phyloP scores from a whole-genome alignment of 768 basidiomycete genomes.

The Mycena leptocephala region DNA sequence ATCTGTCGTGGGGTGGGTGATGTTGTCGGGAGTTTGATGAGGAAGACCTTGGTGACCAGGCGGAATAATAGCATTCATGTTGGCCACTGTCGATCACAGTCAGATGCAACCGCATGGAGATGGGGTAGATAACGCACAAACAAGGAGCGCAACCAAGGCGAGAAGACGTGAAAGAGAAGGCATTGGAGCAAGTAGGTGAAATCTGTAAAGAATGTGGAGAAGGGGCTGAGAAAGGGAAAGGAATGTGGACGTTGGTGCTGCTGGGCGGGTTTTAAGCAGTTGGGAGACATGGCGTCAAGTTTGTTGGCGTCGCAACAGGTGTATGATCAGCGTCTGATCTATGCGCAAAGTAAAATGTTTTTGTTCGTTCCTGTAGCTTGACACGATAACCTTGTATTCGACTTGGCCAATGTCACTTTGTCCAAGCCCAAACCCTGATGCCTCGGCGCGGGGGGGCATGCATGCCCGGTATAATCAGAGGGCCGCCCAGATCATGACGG shows the following conservation, averaged over 20 bases:
- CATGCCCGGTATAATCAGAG: not conserved
- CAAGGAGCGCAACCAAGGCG: too few species aligned
- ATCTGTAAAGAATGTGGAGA: not conserved
- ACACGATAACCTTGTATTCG: slow-evolving; percentile 19
- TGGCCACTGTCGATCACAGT: slow-evolving; percentile 31
- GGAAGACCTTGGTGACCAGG: slow-evolving; percentile 42
- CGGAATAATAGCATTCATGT: slow-evolving; percentile 41
- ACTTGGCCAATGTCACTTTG: slow-evolving; percentile 16
- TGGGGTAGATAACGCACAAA: slow-evolving; percentile 13
- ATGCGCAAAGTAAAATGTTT: not conserved
- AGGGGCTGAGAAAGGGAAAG: too few species aligned
- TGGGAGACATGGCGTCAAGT: not conserved
- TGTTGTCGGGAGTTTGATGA: slow-evolving; percentile 35
- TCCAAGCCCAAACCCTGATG: not conserved
- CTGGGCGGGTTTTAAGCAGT: not conserved
- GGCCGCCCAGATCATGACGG: not conserved
- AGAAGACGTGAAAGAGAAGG: slow-evolving; percentile 26
- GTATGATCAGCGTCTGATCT: not conserved
- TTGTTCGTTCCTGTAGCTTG: slow-evolving; percentile 29
- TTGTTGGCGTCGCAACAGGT: not conserved
- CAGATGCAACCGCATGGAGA: not conserved
- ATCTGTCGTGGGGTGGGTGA: slow-evolving; percentile 30
- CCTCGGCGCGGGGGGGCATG: not conserved
- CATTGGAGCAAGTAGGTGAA: slow-evolving; percentile 5
- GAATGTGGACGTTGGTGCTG: not conserved